Base-by-base conservation (phyloP, 352 stramenopile species). In the Blastocystis sp. region DNA sequence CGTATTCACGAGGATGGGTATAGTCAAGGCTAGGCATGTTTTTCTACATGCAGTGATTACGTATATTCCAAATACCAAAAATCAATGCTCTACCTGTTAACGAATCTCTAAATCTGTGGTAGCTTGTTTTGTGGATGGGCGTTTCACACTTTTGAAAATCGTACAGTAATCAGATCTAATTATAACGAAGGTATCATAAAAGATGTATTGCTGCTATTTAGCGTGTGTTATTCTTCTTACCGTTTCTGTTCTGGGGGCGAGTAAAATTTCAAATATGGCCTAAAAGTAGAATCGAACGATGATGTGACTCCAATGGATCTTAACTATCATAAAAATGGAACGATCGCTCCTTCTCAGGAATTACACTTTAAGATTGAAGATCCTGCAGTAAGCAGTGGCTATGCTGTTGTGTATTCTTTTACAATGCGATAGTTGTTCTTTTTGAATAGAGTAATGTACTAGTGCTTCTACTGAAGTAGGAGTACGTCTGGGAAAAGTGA, bases 1-100 rank as follows among this genome's bases (percentile, higher is more conserved):
- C 90, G 75, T 85, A 91, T 56, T 91, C 90, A 82, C 90, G 81
- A 55, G 90, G 90, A 90, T 92, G 90, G 55, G 90, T 91, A 90
- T 92, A 91, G 64, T 82, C 53, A 55, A 92, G 87, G 64, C 90
- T 87, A 59, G 90, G 50, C 50, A 59, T 59, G 50, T 13, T 59
- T 59, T 59, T n/a, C 50, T 59, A 59, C 20, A 59, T 13, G 11
- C 13, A n/a, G 50, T 59, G 13, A 59, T 13, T n/a, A 59, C 50
- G 20, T 3, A 59, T n/a, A 59, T 59, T n/a, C 50, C 13, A 59
- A 59, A 59, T n/a, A n/a, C 11, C 50, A 59, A 13, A 13, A 59
- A 59, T n/a, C 50, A 59, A 59, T 13, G 20, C 11, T n/a, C 50
- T 59, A 59, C 50, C 13, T n/a, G 20, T 59, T 59, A 59, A 59